Evolutionary conservation across 73 alveolate species (phyloP).

Genomic region (Paraurostyla sp.): DNA sequence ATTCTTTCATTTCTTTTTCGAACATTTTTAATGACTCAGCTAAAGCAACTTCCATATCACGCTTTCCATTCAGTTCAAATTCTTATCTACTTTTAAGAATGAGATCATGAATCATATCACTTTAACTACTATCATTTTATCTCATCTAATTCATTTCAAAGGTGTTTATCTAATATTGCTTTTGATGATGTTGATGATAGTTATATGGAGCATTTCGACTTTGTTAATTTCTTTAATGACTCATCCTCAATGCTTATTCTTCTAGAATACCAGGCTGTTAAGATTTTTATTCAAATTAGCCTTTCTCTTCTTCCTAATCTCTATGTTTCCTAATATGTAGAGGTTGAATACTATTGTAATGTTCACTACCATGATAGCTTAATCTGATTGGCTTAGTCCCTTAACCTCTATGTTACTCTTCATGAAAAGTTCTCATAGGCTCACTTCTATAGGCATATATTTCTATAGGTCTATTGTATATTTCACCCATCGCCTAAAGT

Average conservation of each 20-base stretch:
- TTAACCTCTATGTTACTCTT: conserved; percentile 74
- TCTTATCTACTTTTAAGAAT: conserved; percentile 53
- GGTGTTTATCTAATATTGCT: no score
- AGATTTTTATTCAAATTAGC: background rate
- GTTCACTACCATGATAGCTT: conserved; percentile 63
- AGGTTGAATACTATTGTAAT: no score
- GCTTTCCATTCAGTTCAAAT: conserved; percentile 58
- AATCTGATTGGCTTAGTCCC: conserved; percentile 41
- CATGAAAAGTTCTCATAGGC: conserved; percentile 98
- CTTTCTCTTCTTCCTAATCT: background rate
- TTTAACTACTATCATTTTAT: background rate
- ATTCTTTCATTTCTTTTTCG: conserved; percentile 67
- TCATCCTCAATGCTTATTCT: background rate
- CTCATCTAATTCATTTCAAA: background rate
- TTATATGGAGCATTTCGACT: background rate
- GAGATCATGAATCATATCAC: background rate
- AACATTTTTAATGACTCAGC: conserved; percentile 63
- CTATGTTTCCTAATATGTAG: background rate
- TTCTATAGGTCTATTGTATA: conserved; percentile 96
- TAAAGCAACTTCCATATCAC: conserved; percentile 73
- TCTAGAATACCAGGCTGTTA: conserved; percentile 14
- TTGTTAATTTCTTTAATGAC: background rate
- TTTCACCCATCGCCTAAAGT: conserved; percentile 94
- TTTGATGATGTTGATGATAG: no score
- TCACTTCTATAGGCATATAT: conserved; percentile 93